These are phyloP conservation scores for Rubia yunnanensis DNA, from an alignment of 257 asterid genomes.

Conservation along the genomic window DNA sequence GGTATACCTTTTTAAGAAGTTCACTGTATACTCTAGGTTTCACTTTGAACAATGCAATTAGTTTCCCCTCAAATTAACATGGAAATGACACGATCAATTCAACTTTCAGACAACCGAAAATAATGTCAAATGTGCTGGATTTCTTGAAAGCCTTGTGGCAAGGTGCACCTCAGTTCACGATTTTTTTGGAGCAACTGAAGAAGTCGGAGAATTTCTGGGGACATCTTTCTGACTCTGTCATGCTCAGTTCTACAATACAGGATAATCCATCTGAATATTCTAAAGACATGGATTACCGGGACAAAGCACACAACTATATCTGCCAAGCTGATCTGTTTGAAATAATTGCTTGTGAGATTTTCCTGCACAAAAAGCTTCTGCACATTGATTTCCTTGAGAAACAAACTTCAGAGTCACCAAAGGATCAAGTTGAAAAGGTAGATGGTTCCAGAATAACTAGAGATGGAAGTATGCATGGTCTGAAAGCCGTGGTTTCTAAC, in stretches of 20 bases:
- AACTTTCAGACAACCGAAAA: conserved; percentile 50
- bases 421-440: conserved; percentile 26
- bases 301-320: conserved; percentile 42
- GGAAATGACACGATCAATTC: conserved; percentile 7
- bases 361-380: conserved; percentile 63
- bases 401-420: conserved; percentile 33
- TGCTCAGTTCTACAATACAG: conserved; percentile 26
- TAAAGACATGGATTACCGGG: conserved; percentile 32
- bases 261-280: conserved; percentile 27
- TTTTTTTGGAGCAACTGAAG: conserved; percentile 57
- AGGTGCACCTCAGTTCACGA: conserved; percentile 75
- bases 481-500: conserved; percentile 47
- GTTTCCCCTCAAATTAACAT: neutral
- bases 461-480: conserved; percentile 26
- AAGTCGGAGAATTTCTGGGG: conserved; percentile 60
- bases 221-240: conserved; percentile 43
- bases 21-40: neutral
- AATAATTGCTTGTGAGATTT: conserved; percentile 65
- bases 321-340: conserved; percentile 53
- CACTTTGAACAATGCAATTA: neutral
- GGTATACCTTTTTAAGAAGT: conserved; percentile 29
- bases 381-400: conserved; percentile 42
- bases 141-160: conserved; percentile 91
- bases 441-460: conserved; percentile 20
- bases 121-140: conserved; percentile 44